Conservation (phyloP, 2,329 filamentous ascomycete genomes). For the Cladosporium sp. region DNA sequence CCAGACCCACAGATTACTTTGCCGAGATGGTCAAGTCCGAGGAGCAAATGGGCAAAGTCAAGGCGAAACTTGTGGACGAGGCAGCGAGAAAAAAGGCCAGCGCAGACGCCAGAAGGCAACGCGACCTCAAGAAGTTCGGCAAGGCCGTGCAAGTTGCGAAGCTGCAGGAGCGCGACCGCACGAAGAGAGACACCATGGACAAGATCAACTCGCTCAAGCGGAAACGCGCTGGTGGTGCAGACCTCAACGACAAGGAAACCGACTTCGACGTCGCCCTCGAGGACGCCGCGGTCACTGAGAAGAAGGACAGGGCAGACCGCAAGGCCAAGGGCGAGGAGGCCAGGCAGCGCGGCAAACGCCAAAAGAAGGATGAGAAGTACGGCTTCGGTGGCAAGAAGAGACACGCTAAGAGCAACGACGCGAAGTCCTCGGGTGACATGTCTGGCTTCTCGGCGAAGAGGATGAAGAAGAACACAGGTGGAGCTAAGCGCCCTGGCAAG, state of each 20-base stretch:
- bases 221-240: slow-evolving; percentile 75
- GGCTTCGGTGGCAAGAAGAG: slow-evolving; percentile 96
- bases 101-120: slow-evolving; percentile 82
- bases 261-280: slow-evolving; percentile 92
- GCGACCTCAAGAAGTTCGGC: slow-evolving; percentile 97
- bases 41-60: slow-evolving; percentile 96
- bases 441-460: slow-evolving; percentile 74
- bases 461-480: slow-evolving; percentile 63
- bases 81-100: slow-evolving; percentile 89
- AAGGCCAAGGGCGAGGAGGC: slow-evolving; percentile 31
- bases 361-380: slow-evolving; percentile 92
- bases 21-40: slow-evolving; percentile 99
- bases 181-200: slow-evolving; percentile 87
- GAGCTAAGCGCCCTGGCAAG: slow-evolving; percentile 29
- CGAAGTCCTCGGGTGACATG: slow-evolving; percentile 74
- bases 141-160: slow-evolving; percentile 97
- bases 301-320: slow-evolving; percentile 38
- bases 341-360: slow-evolving; percentile 63
- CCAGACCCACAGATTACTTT: slow-evolving; percentile 89
- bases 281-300: slow-evolving; percentile 52
- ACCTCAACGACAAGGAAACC: slow-evolving; percentile 67
- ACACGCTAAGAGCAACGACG: slow-evolving; percentile 85
- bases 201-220: slow-evolving; percentile 94
- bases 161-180: slow-evolving; percentile 87
- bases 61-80: slow-evolving; percentile 86